Percentiles rank a stretch among this genome's conserved stretches.
phyloP scores from a whole-genome alignment of 805 yeast genomes.

The Clavispora asparagi region DNA sequence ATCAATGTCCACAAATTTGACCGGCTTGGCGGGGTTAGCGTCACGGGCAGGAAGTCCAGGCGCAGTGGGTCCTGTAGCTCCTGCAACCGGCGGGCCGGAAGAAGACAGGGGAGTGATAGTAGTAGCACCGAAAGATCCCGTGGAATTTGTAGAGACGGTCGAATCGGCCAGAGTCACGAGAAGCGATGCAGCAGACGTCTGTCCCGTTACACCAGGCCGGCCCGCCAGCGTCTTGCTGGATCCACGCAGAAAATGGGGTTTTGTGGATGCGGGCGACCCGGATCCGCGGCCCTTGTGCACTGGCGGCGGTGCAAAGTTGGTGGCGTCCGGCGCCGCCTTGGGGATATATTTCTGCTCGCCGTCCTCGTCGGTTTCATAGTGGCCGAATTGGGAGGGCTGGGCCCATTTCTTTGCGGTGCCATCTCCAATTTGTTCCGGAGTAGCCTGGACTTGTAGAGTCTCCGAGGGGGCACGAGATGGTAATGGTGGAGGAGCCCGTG shows the following conservation, averaged over 20 bases:
- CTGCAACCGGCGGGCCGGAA: too few relatives aligned
- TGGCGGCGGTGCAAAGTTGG: conserved; percentile 39
- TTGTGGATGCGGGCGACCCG: background rate
- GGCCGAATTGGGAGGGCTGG: background rate
- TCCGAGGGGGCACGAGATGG: background rate
- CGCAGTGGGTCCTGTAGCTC: too few relatives aligned
- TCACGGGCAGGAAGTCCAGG: too few relatives aligned
- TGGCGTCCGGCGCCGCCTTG: conserved; percentile 30
- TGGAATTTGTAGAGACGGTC: background rate
- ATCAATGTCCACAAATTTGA: conserved; percentile 27
- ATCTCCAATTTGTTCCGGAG: too few relatives aligned
- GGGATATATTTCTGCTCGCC: conserved; percentile 1
- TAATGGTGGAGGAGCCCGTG: background rate
- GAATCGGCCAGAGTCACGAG: too few relatives aligned
- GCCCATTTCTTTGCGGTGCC: too few relatives aligned
- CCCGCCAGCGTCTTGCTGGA: background rate
- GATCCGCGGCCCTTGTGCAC: conserved; percentile 18
- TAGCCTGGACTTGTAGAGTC: background rate
- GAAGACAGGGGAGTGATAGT: too few relatives aligned
- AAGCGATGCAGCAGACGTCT: too few relatives aligned
- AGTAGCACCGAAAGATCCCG: too few relatives aligned
- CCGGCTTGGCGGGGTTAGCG: conserved; percentile 2
- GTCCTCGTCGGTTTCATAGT: background rate
- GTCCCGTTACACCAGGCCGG: too few relatives aligned
- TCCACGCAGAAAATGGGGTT: background rate